Base-by-base conservation (phyloP, 345 rosid species). In the Euphorbia pulcherrima region DNA sequence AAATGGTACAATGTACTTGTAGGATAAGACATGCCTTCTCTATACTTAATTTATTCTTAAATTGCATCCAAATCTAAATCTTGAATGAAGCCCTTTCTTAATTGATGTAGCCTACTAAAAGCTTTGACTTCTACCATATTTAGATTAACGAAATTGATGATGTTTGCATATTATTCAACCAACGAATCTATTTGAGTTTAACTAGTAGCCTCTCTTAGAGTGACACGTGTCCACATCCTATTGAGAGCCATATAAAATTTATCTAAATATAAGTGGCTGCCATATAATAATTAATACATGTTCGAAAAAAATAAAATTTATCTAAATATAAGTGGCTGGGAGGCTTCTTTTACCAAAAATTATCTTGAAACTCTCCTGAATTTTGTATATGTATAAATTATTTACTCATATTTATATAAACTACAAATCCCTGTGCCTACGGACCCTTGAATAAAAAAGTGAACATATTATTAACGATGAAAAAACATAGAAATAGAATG, bases 401-500 rank as follows among this genome's bases (percentile, higher is more conserved):
- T n/a, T n/a, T n/a, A n/a, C n/a, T n/a, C n/a, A n/a, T n/a, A n/a
- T n/a, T n/a, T n/a, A n/a, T n/a, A n/a, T n/a, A n/a, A n/a, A 39
- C 81, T 53, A 65, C 84, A 79, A 79, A 79, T 81, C 83, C 82
- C 84, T 64, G 18, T 77, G 73, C 71, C 54, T 33, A 47, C 69
- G 75, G 64, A 13, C 40, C 55, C 5, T 5, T 18, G n/a, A 2
- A n/a, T 33, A 53, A n/a, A 17, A 52, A 30, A 8, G 5, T 41
- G 2, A 27, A 27, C 14, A 56, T 28, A 14, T 18, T 26, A 47
- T 3, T 9, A 8, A 9, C 17, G 54, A 26, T 26, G 28, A 40
- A 47, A 2, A 48, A 29, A 26, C 57, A 48, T 63, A 27, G 20
- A 62, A 26, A 1, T 44, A 44, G 20, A 65, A 51, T 2, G 47